A percentile compares a stretch with the other conserved stretches of the same genome.
Evolutionary conservation across 176 grass and related monocot species (phyloP).

Genomic region (Microstegium vimineum): DNA sequence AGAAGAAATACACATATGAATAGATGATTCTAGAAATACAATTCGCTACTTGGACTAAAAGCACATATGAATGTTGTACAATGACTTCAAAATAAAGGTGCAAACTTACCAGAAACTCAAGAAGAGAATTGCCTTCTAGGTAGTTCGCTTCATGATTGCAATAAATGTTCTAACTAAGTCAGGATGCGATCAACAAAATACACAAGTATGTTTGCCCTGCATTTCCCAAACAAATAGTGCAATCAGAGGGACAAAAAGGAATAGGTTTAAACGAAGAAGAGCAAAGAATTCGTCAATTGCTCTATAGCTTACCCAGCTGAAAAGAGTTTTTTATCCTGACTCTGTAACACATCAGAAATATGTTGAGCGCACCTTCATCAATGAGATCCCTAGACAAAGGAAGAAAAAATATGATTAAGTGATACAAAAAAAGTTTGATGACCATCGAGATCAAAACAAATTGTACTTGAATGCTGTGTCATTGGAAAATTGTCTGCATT

Average conservation of each 20-base stretch:
- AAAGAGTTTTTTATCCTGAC: conserved; percentile 71
- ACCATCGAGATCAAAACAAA: conserved; percentile 14
- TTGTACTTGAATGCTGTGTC: not conserved
- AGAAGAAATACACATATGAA: not conserved
- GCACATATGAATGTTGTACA: not conserved
- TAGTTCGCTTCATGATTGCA: conserved; percentile 59
- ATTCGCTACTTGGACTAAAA: conserved; percentile 14
- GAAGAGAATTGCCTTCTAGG: conserved; percentile 70
- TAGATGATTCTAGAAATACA: not conserved
- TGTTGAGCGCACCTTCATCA: conserved; percentile 67
- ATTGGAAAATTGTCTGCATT: not conserved
- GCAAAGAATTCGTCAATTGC: not conserved
- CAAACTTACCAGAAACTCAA: conserved; percentile 68
- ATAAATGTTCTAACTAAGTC: conserved; percentile 61
- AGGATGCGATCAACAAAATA: conserved; percentile 74
- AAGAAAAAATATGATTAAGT: conserved; percentile 27
- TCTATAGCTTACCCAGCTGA: conserved; percentile 74
- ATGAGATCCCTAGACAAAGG: conserved; percentile 58
- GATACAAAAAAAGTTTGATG: not conserved
- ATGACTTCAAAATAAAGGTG: conserved; percentile 13
- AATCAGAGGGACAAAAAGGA: conserved; percentile 11
- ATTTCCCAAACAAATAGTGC: conserved; percentile 31
- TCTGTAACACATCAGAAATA: conserved; percentile 76
- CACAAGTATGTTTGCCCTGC: conserved; percentile 72
- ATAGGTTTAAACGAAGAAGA: conserved; percentile 21